phyloP scores from a whole-genome alignment of 1,284 basidiomycete species.

The Apiotrichum sp. region DNA sequence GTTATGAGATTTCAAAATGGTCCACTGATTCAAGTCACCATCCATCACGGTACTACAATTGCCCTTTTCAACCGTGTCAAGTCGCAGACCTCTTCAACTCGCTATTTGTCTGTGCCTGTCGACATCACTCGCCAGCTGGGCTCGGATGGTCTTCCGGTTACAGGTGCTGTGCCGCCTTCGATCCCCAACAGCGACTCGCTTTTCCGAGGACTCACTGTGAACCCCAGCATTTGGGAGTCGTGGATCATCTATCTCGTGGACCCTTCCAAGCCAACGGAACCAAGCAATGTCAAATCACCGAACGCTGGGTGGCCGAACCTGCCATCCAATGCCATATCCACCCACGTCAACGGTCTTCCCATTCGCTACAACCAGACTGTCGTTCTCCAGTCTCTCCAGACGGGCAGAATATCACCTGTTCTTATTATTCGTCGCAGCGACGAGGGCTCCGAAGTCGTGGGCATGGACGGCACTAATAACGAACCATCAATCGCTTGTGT shows the following conservation, averaged over 20 bases:
- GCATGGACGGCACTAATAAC: conserved; percentile 54
- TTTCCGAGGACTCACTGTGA: conserved; percentile 47
- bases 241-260: conserved; percentile 79
- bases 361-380: conserved; percentile 96
- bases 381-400: conserved; percentile 87
- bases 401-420: conserved; percentile 85
- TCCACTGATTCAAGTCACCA: conserved; percentile 59
- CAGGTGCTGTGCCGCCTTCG: conserved; percentile 54
- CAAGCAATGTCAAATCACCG: conserved; percentile 68
- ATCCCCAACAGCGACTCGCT: conserved; percentile 11
- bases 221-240: conserved; percentile 57
- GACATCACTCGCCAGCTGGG: conserved; percentile 83
- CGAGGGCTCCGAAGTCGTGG: conserved; percentile 79
- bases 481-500: conserved; percentile 50
- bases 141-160: conserved; percentile 75
- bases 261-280: conserved; percentile 64
- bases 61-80: conserved; percentile 90
- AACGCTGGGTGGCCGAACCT: conserved; percentile 57
- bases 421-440: conserved; percentile 91
- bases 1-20: conserved; percentile 34
- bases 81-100: conserved; percentile 89
- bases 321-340: conserved; percentile 71
- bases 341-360: conserved; percentile 51
- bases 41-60: conserved; percentile 91
- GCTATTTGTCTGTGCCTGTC: conserved; percentile 88